These are phyloP conservation scores for Aspergillus flavus DNA, from an alignment of 2,329 filamentous ascomycete species.

Conservation along the genomic window DNA sequence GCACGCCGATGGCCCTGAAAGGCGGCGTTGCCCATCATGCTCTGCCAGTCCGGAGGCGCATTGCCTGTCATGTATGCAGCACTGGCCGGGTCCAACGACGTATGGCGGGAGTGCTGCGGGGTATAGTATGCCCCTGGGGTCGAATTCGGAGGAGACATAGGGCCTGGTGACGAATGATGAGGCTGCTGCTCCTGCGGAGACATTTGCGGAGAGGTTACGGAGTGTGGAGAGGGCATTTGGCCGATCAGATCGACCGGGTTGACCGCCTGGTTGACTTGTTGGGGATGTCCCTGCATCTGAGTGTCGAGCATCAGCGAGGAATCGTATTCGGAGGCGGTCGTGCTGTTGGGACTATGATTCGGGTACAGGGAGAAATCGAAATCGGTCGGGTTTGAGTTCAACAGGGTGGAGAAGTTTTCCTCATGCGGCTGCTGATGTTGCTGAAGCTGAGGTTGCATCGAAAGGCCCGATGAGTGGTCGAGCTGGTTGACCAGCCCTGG, in stretches of 20 bases:
- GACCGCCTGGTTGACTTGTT: slow-evolving; percentile 44
- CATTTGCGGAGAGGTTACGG: slow-evolving; percentile 59
- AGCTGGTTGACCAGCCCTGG: slow-evolving; percentile 39
- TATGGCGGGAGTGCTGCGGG: slow-evolving; percentile 60
- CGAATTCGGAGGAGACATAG: slow-evolving; percentile 59
- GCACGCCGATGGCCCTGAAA: slow-evolving; percentile 83
- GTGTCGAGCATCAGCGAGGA: slow-evolving; percentile 44
- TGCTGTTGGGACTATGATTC: slow-evolving; percentile 34
- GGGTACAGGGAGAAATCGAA: slow-evolving; percentile 46
- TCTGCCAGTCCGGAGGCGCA: slow-evolving; percentile 59
- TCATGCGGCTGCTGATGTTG: slow-evolving; percentile 20
- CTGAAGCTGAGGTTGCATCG: slow-evolving; percentile 25
- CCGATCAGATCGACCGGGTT: slow-evolving; percentile 52
- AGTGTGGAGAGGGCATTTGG: slow-evolving; percentile 51
- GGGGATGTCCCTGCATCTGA: slow-evolving; percentile 39
- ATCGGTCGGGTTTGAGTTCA: slow-evolving; percentile 40
- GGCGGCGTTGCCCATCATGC: slow-evolving; percentile 55
- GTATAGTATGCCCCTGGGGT: slow-evolving; percentile 55
- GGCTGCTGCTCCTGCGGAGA: slow-evolving; percentile 55
- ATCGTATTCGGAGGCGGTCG: slow-evolving; percentile 38
- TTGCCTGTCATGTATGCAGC: slow-evolving; percentile 59
- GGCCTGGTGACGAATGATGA: slow-evolving; percentile 55
- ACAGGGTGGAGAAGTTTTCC: slow-evolving; percentile 42
- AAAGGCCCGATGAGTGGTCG: slow-evolving; percentile 33
- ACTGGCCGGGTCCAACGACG: slow-evolving; percentile 63